Percentiles rank a stretch among this genome's conserved stretches.
phyloP scores from a whole-genome alignment of 768 basidiomycete species.

The Tubosaeta sp. region DNA sequence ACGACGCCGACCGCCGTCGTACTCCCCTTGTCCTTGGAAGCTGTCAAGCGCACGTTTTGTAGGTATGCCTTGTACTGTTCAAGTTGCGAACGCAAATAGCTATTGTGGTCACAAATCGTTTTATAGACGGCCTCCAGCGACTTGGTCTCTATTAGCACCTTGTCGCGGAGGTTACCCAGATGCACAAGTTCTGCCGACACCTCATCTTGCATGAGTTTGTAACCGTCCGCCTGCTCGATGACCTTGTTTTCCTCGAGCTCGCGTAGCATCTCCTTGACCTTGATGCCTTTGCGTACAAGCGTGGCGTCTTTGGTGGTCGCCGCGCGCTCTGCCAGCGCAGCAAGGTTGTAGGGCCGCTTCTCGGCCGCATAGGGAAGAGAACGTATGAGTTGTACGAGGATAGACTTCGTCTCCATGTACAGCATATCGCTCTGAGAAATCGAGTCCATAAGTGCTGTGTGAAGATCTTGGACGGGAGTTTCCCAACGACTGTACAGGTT shows the following conservation, averaged over 20 bases:
- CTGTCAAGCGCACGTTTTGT: conserved; percentile 90
- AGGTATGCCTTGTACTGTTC: conserved; percentile 99
- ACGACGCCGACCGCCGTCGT: conserved; percentile 91
- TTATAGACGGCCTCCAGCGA: conserved; percentile 97
- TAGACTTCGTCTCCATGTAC: conserved; percentile 99
- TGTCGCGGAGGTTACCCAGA: conserved; percentile 93
- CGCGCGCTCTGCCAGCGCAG: conserved; percentile 86
- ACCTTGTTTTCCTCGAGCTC: conserved; percentile 90
- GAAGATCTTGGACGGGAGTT: conserved; percentile 96
- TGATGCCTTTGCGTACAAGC: conserved; percentile 95
- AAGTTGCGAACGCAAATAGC: conserved; percentile 90
- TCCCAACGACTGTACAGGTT: conserved; percentile 97
- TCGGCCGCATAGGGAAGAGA: conserved; percentile 84
- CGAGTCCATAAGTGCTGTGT: conserved; percentile 94
- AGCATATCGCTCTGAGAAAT: conserved; percentile 98
- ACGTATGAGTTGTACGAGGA: conserved; percentile 95
- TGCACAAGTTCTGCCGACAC: conserved; percentile 93
- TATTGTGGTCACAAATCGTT: conserved; percentile 99
- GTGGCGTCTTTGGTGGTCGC: conserved; percentile 97
- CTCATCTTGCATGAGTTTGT: conserved; percentile 96
- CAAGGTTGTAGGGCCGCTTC: conserved; percentile 84
- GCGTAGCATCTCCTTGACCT: conserved; percentile 98
- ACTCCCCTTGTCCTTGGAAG: conserved; percentile 83
- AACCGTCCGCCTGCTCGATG: conserved; percentile 78
- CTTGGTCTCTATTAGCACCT: conserved; percentile 88